These are phyloP conservation scores for Penicillium herquei DNA, from an alignment of 495 filamentous ascomycete genomes.

Conservation along the genomic window DNA sequence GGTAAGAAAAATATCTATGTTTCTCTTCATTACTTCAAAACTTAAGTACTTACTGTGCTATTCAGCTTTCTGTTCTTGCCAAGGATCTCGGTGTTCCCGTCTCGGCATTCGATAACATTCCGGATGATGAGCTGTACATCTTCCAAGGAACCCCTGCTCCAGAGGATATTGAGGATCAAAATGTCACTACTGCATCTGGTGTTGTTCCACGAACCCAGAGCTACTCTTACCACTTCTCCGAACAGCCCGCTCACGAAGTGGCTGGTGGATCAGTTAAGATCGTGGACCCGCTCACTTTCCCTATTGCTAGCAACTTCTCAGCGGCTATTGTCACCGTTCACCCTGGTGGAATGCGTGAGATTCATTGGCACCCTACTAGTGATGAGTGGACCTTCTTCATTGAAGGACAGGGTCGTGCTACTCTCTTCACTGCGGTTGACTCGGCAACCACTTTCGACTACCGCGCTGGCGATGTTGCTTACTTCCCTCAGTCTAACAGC, in stretches of 20 bases:
- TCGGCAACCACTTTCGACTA: constrained; percentile 72
- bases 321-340: constrained; percentile 64
- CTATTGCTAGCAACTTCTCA: constrained; percentile 57
- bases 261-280: constrained; percentile 68
- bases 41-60: background rate
- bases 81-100: constrained; percentile 60
- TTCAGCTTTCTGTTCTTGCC: constrained; percentile 55
- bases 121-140: constrained; percentile 62
- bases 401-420: constrained; percentile 63
- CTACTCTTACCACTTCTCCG: constrained; percentile 68
- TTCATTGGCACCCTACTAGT: constrained; percentile 75
- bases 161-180: constrained; percentile 58
- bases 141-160: constrained; percentile 65
- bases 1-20: background rate
- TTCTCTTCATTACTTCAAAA: background rate
- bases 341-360: constrained; percentile 72
- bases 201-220: constrained; percentile 46
- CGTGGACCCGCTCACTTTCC: constrained; percentile 63
- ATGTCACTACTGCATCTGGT: constrained; percentile 59
- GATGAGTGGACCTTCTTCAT: constrained; percentile 83
- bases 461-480: constrained; percentile 68
- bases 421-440: constrained; percentile 58
- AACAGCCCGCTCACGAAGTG: constrained; percentile 55
- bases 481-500: constrained; percentile 61
- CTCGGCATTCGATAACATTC: constrained; percentile 56